phyloP scores from a whole-genome alignment of 2,329 filamentous ascomycete genomes.

The Juglanconis oblonga region DNA sequence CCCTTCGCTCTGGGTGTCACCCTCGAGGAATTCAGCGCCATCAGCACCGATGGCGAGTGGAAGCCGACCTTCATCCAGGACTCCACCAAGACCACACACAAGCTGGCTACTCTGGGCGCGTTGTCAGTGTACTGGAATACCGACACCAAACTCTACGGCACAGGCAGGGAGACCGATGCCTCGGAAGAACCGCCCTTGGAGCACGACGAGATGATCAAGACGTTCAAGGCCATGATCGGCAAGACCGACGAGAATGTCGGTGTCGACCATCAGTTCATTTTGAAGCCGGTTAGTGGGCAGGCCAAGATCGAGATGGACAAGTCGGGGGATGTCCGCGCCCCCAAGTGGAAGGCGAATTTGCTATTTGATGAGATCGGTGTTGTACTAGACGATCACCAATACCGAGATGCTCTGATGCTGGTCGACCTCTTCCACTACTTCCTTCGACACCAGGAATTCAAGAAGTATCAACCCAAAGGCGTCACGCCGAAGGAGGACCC shows the following conservation, averaged over 20 bases:
- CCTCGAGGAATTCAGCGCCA: conserved; percentile 91
- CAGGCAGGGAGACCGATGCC: conserved; percentile 69
- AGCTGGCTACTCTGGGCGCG: conserved; percentile 85
- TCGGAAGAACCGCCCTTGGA: conserved; percentile 59
- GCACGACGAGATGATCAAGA: conserved; percentile 74
- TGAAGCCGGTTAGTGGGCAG: conserved; percentile 92
- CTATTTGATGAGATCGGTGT: conserved; percentile 97
- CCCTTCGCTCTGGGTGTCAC: conserved; percentile 92
- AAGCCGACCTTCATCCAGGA: conserved; percentile 94
- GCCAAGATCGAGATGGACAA: conserved; percentile 96
- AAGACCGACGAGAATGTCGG: conserved; percentile 38
- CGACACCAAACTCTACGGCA: conserved; percentile 78
- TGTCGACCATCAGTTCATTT: conserved; percentile 78
- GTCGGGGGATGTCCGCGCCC: conserved; percentile 71
- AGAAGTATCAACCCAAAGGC: conserved; percentile 82
- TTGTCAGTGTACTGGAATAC: conserved; percentile 98
- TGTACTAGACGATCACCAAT: conserved; percentile 96
- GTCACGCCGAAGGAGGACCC: conserved; percentile 84
- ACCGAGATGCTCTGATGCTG: conserved; percentile 96
- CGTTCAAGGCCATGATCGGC: conserved; percentile 78
- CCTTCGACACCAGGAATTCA: conserved; percentile 95
- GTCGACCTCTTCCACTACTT: conserved; percentile 99
- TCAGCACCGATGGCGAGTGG: conserved; percentile 95
- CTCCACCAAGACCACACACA: conserved; percentile 79
- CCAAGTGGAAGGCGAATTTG: conserved; percentile 86